Evolutionary conservation across 1,139 yeast genomes (phyloP).

Genomic region (Eremothecium gossypii): DNA sequence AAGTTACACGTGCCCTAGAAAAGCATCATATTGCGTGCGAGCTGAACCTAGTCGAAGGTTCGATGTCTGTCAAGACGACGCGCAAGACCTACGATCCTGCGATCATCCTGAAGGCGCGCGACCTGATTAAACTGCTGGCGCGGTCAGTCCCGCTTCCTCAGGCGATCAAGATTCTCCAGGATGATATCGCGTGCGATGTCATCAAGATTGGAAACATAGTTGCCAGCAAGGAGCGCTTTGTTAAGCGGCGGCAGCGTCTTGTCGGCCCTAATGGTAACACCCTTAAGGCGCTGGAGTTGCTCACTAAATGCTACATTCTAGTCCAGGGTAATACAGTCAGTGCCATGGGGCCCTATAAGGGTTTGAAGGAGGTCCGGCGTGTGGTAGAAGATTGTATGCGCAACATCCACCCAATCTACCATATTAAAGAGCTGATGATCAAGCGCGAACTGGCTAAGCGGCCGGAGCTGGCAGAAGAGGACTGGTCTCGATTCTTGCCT

Average conservation of each 20-base stretch:
- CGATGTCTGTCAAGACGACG: conserved; percentile 95
- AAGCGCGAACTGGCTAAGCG: conserved; percentile 89
- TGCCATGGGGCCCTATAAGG: conserved; percentile 94
- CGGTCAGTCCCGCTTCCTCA: conserved; percentile 97
- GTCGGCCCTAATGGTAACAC: conserved; percentile 98
- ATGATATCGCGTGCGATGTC: conserved; percentile 92
- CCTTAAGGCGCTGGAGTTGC: conserved; percentile 82
- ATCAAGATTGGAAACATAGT: conserved; percentile 89
- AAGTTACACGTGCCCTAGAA: conserved; percentile 73
- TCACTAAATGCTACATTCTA: conserved; percentile 86
- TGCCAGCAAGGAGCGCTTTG: conserved; percentile 83
- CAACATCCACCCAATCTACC: conserved; percentile 92
- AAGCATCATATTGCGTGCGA: conserved; percentile 69
- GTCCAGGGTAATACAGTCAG: conserved; percentile 98
- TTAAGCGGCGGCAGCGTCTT: conserved; percentile 89
- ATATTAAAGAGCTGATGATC: conserved; percentile 94
- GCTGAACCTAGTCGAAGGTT: conserved; percentile 86
- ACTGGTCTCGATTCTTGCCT: conserved; percentile 95
- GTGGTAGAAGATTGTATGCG: conserved; percentile 97
- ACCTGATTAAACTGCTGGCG: conserved; percentile 82
- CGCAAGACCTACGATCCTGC: conserved; percentile 95
- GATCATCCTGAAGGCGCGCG: conserved; percentile 86
- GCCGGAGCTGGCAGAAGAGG: conserved; percentile 91
- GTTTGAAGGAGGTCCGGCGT: conserved; percentile 83
- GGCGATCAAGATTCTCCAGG: conserved; percentile 83